Conservation (phyloP, 1,284 basidiomycete species). For the Lentinula novae-zelandiae region DNA sequence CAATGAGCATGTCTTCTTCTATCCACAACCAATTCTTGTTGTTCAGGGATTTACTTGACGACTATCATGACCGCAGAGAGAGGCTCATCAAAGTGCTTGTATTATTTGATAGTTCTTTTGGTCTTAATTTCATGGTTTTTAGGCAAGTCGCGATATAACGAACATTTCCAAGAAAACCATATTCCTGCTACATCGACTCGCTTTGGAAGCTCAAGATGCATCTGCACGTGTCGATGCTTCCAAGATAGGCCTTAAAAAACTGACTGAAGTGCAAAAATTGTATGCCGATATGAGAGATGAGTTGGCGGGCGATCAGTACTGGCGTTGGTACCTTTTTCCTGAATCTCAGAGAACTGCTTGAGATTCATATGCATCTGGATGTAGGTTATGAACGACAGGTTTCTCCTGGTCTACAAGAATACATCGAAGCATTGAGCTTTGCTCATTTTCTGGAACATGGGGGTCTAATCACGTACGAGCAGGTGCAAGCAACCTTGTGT, state of each 20-base stretch:
- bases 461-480: conserved; percentile 63
- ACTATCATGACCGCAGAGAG: conserved; percentile 72
- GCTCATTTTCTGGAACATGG: conserved; percentile 80
- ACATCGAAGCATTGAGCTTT: conserved; percentile 92
- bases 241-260: conserved; percentile 56
- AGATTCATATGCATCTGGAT: neutral
- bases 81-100: conserved; percentile 74
- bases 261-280: conserved; percentile 65
- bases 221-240: conserved; percentile 30
- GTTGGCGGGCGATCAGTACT: conserved; percentile 69
- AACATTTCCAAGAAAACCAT: conserved; percentile 94
- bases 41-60: conserved; percentile 72
- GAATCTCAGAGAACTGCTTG: neutral
- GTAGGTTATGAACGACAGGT: conserved; percentile 62
- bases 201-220: conserved; percentile 42
- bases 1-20: conserved; percentile 21
- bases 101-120: neutral
- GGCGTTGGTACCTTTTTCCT: conserved; percentile 38
- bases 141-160: conserved; percentile 85
- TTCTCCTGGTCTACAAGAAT: conserved; percentile 82
- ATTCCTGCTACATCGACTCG: conserved; percentile 85
- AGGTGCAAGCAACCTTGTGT: conserved; percentile 65
- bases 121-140: conserved; percentile 12
- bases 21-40: conserved; percentile 39
- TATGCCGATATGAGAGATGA: conserved; percentile 66